These are phyloP conservation scores for Crotalaria pallida DNA, from an alignment of 306 rosid genomes.

Conservation along the genomic window DNA sequence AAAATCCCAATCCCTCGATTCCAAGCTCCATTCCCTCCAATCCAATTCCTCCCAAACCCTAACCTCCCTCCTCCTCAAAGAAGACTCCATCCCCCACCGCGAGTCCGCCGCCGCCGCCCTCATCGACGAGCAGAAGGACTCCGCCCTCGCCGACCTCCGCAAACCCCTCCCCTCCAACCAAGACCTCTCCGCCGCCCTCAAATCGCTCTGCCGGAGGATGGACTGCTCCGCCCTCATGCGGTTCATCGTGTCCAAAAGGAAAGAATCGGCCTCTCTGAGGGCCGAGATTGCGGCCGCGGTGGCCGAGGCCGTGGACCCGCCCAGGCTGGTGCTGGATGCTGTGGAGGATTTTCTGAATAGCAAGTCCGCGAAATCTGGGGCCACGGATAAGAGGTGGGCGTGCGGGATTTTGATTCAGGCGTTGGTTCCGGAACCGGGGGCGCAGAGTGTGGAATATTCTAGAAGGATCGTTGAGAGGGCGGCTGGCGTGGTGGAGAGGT, in stretches of 20 bases:
- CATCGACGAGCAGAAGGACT: conserved; percentile 42
- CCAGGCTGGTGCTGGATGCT: conserved; percentile 56
- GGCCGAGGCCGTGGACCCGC: conserved; percentile 71
- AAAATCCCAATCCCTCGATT: conserved; percentile 54
- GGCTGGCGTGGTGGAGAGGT: conserved; percentile 36
- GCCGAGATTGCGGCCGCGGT: conserved; percentile 50
- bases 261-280: conserved; percentile 57
- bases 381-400: conserved; percentile 80
- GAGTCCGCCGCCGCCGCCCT: conserved; percentile 51
- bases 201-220: conserved; percentile 57
- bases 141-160: conserved; percentile 49
- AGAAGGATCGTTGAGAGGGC: conserved; percentile 51
- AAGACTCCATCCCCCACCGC: conserved; percentile 51
- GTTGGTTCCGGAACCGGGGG: conserved; percentile 35
- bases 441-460: conserved; percentile 30
- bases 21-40: conserved; percentile 45
- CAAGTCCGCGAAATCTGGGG: conserved; percentile 51
- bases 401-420: conserved; percentile 72
- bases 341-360: conserved; percentile 47
- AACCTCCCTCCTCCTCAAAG: conserved; percentile 41
- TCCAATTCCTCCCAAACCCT: conserved; percentile 41
- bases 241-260: conserved; percentile 61
- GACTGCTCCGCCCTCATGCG: conserved; percentile 45
- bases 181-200: conserved; percentile 44
- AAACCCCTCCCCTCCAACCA: background rate